Conservation (phyloP, 2,329 filamentous ascomycete species). For the Trichothecium roseum region DNA sequence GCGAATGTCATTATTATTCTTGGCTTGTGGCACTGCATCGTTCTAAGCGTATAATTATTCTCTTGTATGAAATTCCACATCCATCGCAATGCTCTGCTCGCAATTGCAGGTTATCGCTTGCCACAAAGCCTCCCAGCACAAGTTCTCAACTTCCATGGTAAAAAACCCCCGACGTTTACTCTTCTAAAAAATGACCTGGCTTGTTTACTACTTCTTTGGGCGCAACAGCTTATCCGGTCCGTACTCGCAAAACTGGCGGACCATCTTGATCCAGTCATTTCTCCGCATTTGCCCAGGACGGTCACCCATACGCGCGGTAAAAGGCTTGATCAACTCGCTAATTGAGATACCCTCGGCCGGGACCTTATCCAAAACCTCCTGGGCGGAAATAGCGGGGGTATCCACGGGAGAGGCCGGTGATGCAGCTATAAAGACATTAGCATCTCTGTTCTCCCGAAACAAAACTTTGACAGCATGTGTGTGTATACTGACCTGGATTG, state of each 20-base stretch:
- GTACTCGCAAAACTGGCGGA: slow-evolving; percentile 44
- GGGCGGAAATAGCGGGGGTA: slow-evolving; percentile 30
- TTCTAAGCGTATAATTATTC: no score
- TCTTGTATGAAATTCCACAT: no score
- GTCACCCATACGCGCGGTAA: slow-evolving; percentile 42
- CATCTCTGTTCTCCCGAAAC: no score
- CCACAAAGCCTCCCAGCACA: background rate
- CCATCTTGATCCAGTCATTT: slow-evolving; percentile 47
- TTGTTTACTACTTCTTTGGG: slow-evolving; percentile 22
- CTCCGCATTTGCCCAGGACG: slow-evolving; percentile 40
- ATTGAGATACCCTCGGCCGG: slow-evolving; percentile 45
- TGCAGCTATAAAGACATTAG: slow-evolving; percentile 11
- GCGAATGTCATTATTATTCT: background rate
- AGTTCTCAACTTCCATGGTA: no score
- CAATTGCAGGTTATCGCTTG: background rate
- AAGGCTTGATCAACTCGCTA: slow-evolving; percentile 41
- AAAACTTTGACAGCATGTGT: no score
- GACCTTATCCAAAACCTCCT: slow-evolving; percentile 43
- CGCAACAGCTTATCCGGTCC: slow-evolving; percentile 42
- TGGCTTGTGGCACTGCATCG: no score
- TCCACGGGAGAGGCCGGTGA: slow-evolving; percentile 23
- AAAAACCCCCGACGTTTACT: no score
- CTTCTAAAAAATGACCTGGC: background rate
- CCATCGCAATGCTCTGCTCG: no score
- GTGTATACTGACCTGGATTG: slow-evolving; percentile 25